Evolutionary conservation across 148 eudicot genomes (phyloP).

Genomic region (Silene conica): DNA sequence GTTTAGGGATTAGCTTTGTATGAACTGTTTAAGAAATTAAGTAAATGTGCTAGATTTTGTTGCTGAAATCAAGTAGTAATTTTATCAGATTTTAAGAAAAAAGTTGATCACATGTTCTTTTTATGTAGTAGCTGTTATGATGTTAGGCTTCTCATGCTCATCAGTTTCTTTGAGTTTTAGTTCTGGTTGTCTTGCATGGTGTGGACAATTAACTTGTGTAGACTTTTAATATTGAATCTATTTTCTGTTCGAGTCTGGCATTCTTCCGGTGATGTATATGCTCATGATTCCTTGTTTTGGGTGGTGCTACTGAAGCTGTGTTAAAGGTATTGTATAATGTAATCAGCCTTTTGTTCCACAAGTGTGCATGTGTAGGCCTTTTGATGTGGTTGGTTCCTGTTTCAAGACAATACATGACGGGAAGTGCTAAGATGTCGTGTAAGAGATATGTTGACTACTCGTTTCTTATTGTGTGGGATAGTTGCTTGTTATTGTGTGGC

Average conservation of each 20-base stretch:
- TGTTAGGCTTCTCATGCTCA: background rate
- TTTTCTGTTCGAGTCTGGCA: background rate
- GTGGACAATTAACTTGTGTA: slow-evolving; percentile 5
- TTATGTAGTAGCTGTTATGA: background rate
- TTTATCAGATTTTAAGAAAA: too few relatives aligned
- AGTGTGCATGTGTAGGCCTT: background rate
- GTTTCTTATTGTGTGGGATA: background rate
- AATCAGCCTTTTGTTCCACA: background rate
- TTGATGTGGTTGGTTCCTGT: background rate
- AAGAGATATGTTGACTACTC: background rate
- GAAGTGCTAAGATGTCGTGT: background rate
- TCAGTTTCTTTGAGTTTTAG: background rate
- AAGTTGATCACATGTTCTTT: background rate
- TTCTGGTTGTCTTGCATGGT: slow-evolving; percentile 8
- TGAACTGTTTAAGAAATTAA: too few relatives aligned
- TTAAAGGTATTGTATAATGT: background rate
- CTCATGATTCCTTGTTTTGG: background rate
- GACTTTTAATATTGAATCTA: background rate
- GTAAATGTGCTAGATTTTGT: too few relatives aligned
- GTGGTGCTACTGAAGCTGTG: background rate
- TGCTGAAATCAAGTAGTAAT: too few relatives aligned
- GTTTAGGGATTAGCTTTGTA: too few relatives aligned
- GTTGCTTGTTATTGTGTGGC: background rate
- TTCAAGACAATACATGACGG: background rate
- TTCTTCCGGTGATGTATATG: background rate